Conservation (phyloP, 768 basidiomycete species). For the Suillus discolor region DNA sequence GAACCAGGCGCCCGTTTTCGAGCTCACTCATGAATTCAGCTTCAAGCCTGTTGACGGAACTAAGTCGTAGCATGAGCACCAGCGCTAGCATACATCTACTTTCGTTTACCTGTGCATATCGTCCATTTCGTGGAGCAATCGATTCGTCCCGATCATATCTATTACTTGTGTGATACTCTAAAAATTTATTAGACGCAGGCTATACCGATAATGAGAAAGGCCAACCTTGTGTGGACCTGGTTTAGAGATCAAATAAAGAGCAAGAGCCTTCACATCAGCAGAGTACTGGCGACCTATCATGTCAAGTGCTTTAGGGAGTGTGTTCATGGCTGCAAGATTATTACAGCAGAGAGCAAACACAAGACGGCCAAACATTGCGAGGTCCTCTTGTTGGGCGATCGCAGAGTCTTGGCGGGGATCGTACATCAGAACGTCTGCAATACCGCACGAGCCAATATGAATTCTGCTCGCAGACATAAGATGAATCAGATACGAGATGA, state of each 20-base stretch:
- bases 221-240: constrained; percentile 63
- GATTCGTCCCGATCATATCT: constrained; percentile 71
- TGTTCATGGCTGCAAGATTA: constrained; percentile 59
- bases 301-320: constrained; percentile 74
- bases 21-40: constrained; percentile 84
- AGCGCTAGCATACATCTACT: not conserved
- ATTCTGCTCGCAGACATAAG: constrained; percentile 46
- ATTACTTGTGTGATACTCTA: constrained; percentile 81
- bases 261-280: constrained; percentile 78
- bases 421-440: constrained; percentile 83
- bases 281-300: constrained; percentile 73
- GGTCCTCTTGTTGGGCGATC: constrained; percentile 83
- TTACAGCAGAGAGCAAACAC: constrained; percentile 79
- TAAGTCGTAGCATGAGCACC: constrained; percentile 31
- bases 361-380: constrained; percentile 83
- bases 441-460: constrained; percentile 84
- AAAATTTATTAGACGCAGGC: constrained; percentile 8
- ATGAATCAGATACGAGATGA: not conserved
- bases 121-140: constrained; percentile 76
- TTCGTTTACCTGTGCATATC: constrained; percentile 72
- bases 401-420: constrained; percentile 65
- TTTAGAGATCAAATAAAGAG: constrained; percentile 77
- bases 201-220: not conserved
- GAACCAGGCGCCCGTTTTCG: constrained; percentile 90
- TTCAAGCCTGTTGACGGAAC: constrained; percentile 82